phyloP scores from a whole-genome alignment of 305 asterid genomes.

The Ilex paraguariensis region DNA sequence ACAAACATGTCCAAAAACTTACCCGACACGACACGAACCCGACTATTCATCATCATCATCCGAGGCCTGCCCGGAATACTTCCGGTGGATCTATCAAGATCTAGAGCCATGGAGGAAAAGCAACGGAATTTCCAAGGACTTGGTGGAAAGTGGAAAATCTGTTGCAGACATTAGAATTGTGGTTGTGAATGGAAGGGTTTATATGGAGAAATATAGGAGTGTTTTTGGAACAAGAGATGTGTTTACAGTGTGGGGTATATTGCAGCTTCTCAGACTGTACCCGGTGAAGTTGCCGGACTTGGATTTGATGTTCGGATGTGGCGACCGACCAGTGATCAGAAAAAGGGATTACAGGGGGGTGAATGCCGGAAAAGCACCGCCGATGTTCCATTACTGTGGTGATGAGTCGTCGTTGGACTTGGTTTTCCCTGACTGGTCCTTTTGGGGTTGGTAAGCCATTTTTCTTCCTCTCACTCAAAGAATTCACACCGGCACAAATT shows the following conservation, averaged over 20 bases:
- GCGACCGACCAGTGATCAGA: constrained; percentile 49
- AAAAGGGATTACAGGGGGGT: constrained; percentile 22
- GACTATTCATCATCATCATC: constrained; percentile 12
- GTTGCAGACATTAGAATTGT: constrained; percentile 49
- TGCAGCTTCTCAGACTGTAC: constrained; percentile 75
- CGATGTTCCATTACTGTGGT: constrained; percentile 70
- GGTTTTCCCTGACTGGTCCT: constrained; percentile 93
- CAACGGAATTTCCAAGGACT: constrained; percentile 53
- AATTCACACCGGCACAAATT: no score
- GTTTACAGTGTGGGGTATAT: constrained; percentile 75
- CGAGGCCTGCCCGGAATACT: constrained; percentile 62
- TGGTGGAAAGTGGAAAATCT: constrained; percentile 42
- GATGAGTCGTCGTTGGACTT: constrained; percentile 56
- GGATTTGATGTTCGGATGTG: no score
- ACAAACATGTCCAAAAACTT: background rate
- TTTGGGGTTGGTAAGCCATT: constrained; percentile 95
- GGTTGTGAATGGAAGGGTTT: constrained; percentile 48
- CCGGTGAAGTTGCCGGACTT: constrained; percentile 68
- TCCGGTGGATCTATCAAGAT: constrained; percentile 90
- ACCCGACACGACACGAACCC: background rate
- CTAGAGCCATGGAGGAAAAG: constrained; percentile 67
- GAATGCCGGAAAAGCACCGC: constrained; percentile 45
- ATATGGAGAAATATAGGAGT: constrained; percentile 38
- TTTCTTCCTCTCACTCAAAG: constrained; percentile 6
- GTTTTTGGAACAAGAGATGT: constrained; percentile 73